Percentiles rank a stretch among this genome's conserved stretches.
These are phyloP conservation scores for Schoenoplectus triqueter DNA, from an alignment of 202 grass and related monocot species.

Conservation along the genomic window DNA sequence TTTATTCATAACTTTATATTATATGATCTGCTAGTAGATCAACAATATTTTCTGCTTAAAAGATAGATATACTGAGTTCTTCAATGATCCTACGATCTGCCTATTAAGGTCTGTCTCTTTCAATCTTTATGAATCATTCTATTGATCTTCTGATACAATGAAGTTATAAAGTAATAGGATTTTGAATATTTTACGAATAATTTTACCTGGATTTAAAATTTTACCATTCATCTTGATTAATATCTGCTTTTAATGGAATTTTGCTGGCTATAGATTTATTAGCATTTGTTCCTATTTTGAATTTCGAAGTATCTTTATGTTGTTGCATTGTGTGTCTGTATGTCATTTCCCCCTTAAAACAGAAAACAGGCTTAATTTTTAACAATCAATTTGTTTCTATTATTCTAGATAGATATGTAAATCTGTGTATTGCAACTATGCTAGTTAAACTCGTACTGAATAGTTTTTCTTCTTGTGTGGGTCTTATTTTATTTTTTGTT, in stretches of 20 bases:
- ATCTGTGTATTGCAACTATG: background rate
- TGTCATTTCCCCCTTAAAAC: background rate
- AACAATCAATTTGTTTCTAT: conserved; percentile 6
- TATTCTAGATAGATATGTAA: background rate
- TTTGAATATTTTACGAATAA: conserved; percentile 37
- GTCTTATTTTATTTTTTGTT: background rate
- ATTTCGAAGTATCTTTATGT: background rate
- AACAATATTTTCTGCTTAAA: conserved; percentile 64
- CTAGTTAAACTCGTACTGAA: background rate
- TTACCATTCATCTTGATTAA: background rate
- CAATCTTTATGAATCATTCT: conserved; percentile 29
- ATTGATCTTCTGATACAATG: background rate
- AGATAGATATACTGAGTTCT: conserved; percentile 84
- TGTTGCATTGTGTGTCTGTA: background rate
- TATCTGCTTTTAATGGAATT: background rate
- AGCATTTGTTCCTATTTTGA: background rate
- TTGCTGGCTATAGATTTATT: background rate
- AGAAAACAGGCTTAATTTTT: background rate
- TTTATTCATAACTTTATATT: conserved; percentile 15
- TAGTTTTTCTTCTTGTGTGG: background rate
- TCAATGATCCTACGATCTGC: conserved; percentile 77
- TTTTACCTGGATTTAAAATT: background rate
- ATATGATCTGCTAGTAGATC: conserved; percentile 52
- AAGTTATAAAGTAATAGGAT: background rate
- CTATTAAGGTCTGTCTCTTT: conserved; percentile 67